Conservation (phyloP, 2,329 filamentous ascomycete genomes). For the Aureobasidium lini region DNA sequence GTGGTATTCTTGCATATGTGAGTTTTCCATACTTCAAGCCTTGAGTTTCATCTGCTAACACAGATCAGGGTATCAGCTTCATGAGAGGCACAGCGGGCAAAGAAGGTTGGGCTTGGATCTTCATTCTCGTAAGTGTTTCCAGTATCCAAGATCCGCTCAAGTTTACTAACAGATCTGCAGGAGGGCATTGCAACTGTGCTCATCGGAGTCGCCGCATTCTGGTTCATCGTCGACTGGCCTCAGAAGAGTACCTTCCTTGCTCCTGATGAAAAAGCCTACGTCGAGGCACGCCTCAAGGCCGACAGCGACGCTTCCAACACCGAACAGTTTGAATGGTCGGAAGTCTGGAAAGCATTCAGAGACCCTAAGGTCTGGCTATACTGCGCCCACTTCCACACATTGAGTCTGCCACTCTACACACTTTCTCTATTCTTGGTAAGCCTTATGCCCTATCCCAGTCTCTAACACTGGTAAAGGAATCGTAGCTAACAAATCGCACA, state of each 20-base stretch:
- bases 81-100: conserved; percentile 52
- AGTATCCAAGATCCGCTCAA: neutral
- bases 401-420: conserved; percentile 52
- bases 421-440: conserved; percentile 40
- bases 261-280: conserved; percentile 51
- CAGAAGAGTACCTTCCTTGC: conserved; percentile 48
- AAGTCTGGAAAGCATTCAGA: conserved; percentile 55
- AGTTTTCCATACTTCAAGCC: conserved; percentile 18
- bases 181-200: conserved; percentile 53
- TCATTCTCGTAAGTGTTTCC: conserved; percentile 48
- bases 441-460: neutral
- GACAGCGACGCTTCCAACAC: conserved; percentile 64
- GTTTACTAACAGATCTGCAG: conserved; percentile 25
- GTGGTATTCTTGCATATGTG: conserved; percentile 29
- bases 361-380: conserved; percentile 70
- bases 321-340: conserved; percentile 61
- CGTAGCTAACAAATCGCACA: conserved; percentile 2
- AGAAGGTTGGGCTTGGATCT: conserved; percentile 71
- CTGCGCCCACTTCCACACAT: conserved; percentile 62
- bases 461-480: neutral
- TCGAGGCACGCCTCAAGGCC: conserved; percentile 55
- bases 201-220: conserved; percentile 47
- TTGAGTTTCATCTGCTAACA: neutral
- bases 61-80: conserved; percentile 42
- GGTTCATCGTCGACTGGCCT: conserved; percentile 47